Evolutionary conservation across 306 rosid genomes (phyloP).

Genomic region (Carpinus viminea): DNA sequence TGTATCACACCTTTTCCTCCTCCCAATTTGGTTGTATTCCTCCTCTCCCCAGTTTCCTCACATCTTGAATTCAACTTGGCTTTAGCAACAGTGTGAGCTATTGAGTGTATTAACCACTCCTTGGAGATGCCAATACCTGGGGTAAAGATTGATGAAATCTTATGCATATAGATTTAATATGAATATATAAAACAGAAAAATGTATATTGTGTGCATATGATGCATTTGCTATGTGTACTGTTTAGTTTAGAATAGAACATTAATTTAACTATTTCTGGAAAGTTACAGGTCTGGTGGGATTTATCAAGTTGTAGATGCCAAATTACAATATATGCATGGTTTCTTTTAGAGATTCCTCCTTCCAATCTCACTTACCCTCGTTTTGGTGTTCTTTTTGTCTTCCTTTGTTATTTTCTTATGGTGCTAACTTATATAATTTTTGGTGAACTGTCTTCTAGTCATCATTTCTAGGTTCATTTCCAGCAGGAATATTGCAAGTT

Average conservation of each 20-base stretch:
- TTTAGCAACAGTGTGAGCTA: neutral
- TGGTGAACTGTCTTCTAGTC: constrained; percentile 43
- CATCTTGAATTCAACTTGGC: neutral
- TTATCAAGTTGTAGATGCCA: neutral
- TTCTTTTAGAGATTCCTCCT: neutral
- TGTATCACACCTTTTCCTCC: too few relatives aligned
- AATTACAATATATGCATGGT: neutral
- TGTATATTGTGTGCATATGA: too few relatives aligned
- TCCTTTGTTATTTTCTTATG: constrained; percentile 13
- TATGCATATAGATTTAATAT: too few relatives aligned
- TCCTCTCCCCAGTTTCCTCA: too few relatives aligned
- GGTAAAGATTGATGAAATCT: too few relatives aligned
- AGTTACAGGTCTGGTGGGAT: neutral
- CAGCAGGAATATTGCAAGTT: constrained; percentile 51
- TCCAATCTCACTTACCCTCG: neutral
- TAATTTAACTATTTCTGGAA: neutral
- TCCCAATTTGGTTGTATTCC: too few relatives aligned
- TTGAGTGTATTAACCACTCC: neutral
- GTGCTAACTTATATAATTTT: constrained; percentile 31
- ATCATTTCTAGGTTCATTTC: constrained; percentile 58
- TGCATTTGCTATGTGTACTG: too few relatives aligned
- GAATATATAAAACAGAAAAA: too few relatives aligned
- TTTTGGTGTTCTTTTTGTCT: neutral
- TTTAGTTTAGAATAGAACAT: neutral
- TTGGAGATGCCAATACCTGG: neutral